Evolutionary conservation across 2,329 filamentous ascomycete genomes (phyloP).

Genomic region (Pseudogymnoascus sp.): DNA sequence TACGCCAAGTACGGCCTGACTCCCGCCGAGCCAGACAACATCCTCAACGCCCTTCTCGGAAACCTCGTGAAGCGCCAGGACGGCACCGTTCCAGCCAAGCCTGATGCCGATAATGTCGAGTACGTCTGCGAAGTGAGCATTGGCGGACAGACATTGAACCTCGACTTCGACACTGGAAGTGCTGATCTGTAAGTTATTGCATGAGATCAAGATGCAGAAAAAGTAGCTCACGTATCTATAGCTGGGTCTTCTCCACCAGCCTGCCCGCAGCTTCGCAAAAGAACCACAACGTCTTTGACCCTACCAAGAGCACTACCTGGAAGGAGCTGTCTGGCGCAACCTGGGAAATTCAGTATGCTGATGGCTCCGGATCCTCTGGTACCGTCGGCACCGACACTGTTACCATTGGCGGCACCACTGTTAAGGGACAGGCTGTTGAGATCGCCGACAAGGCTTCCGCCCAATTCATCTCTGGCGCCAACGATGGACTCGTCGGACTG

Average conservation of each 20-base stretch:
- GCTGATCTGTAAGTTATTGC: slow-evolving; percentile 24
- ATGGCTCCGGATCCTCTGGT: slow-evolving; percentile 30
- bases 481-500: slow-evolving; percentile 56
- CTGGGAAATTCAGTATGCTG: slow-evolving; percentile 26
- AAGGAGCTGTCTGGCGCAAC: slow-evolving; percentile 19
- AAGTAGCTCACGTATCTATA: slow-evolving; percentile 7
- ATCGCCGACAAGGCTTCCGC: slow-evolving; percentile 25
- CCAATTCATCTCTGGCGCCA: slow-evolving; percentile 23
- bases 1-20: slow-evolving; percentile 25
- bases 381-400: slow-evolving; percentile 28
- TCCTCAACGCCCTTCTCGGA: slow-evolving; percentile 15
- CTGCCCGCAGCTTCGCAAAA: slow-evolving; percentile 14
- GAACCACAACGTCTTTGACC: slow-evolving; percentile 19
- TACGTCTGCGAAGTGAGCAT: slow-evolving; percentile 22
- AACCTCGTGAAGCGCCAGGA: slow-evolving; percentile 24
- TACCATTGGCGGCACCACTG: slow-evolving; percentile 25
- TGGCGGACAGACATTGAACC: slow-evolving; percentile 24
- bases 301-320: slow-evolving; percentile 21
- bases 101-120: slow-evolving; percentile 18
- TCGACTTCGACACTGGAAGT: slow-evolving; percentile 26
- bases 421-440: slow-evolving; percentile 25
- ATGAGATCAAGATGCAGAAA: neutral
- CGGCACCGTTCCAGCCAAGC: slow-evolving; percentile 17
- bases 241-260: slow-evolving; percentile 26
- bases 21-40: slow-evolving; percentile 17